These are phyloP conservation scores for Wickerhamiella alocasiicola DNA, from an alignment of 805 yeast species.

Conservation along the genomic window DNA sequence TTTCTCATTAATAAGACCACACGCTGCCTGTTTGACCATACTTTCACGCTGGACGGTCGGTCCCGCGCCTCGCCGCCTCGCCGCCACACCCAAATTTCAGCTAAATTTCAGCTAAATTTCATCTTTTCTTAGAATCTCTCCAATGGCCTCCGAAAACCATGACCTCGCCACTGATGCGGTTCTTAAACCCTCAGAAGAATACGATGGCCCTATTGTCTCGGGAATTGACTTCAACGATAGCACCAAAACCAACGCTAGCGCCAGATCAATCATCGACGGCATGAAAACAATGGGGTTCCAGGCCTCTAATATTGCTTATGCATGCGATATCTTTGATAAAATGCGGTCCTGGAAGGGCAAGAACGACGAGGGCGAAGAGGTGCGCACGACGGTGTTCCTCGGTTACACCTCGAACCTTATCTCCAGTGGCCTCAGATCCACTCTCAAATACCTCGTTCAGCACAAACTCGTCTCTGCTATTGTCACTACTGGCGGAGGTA, in stretches of 20 bases:
- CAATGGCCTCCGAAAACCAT: too few relatives aligned
- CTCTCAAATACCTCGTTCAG: slow-evolving; percentile 78
- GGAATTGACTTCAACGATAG: slow-evolving; percentile 86
- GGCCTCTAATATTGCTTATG: slow-evolving; percentile 72
- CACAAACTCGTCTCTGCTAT: slow-evolving; percentile 89
- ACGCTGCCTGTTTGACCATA: too few relatives aligned
- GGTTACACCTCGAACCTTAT: slow-evolving; percentile 96
- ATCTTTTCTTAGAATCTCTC: too few relatives aligned
- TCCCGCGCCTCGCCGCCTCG: background rate
- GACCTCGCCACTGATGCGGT: slow-evolving; percentile 84
- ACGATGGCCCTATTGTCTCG: slow-evolving; percentile 58
- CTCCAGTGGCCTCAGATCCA: slow-evolving; percentile 87
- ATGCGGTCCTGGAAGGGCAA: slow-evolving; percentile 93
- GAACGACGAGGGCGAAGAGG: slow-evolving; percentile 44
- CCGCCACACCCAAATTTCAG: background rate
- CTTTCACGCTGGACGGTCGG: too few relatives aligned
- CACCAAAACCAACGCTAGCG: slow-evolving; percentile 62
- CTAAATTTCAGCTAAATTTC: too few relatives aligned
- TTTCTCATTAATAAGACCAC: too few relatives aligned
- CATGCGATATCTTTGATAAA: slow-evolving; percentile 82
- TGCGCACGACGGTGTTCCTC: slow-evolving; percentile 80
- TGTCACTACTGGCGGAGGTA: slow-evolving; percentile 97
- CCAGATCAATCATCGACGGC: slow-evolving; percentile 61
- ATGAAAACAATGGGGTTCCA: slow-evolving; percentile 98
- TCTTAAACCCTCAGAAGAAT: slow-evolving; percentile 70